A percentile compares a stretch with the other conserved stretches of the same genome.
These are phyloP conservation scores for Cucumis cinereus DNA, from an alignment of 306 rosid genomes.

Conservation along the genomic window DNA sequence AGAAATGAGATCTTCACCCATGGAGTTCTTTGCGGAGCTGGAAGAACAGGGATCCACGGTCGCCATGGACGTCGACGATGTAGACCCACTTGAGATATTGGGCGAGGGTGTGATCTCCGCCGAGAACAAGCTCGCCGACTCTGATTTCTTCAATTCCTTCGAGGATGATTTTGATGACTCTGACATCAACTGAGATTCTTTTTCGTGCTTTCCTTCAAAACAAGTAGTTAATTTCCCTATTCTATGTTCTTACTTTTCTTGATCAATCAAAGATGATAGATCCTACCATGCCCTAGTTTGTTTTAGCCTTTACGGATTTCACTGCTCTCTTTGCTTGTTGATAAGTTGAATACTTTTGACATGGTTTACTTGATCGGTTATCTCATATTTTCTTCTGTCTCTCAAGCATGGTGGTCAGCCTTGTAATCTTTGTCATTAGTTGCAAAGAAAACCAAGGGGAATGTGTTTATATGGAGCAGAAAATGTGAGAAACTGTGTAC, in stretches of 20 bases:
- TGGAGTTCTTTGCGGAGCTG: slow-evolving; percentile 69
- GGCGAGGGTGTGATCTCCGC: slow-evolving; percentile 44
- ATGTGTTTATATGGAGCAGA: background rate
- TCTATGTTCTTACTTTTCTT: background rate
- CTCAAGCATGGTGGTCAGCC: background rate
- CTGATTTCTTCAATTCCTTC: slow-evolving; percentile 70
- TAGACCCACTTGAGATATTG: slow-evolving; percentile 50
- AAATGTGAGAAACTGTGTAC: background rate
- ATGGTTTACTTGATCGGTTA: background rate
- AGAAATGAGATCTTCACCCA: slow-evolving; percentile 41
- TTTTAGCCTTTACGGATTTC: background rate
- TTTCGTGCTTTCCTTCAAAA: background rate
- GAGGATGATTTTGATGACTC: slow-evolving; percentile 74
- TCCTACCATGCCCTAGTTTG: background rate
- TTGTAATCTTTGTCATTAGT: background rate
- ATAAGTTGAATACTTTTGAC: background rate
- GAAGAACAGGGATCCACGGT: slow-evolving; percentile 67
- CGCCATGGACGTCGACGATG: slow-evolving; percentile 94
- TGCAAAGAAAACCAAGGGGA: background rate
- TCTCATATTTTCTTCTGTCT: background rate
- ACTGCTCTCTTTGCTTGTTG: background rate
- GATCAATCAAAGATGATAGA: background rate
- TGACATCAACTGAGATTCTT: slow-evolving; percentile 38
- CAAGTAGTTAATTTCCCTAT: background rate
- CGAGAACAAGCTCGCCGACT: slow-evolving; percentile 67